phyloP scores from a whole-genome alignment of 805 yeast species.

The Brettanomyces nanus region DNA sequence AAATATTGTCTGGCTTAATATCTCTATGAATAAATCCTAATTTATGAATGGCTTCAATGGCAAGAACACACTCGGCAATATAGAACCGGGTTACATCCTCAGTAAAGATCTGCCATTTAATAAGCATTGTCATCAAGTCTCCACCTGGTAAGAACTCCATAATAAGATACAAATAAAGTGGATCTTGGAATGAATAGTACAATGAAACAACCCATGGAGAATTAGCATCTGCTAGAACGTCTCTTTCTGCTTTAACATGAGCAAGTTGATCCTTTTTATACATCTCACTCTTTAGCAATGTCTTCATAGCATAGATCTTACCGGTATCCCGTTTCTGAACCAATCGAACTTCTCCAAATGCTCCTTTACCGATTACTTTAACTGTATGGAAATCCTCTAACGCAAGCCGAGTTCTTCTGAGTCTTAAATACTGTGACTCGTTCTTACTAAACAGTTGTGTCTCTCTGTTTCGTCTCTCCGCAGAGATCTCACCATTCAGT shows the following conservation, averaged over 20 bases:
- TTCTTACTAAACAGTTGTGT: constrained; percentile 76
- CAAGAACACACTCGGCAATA: constrained; percentile 93
- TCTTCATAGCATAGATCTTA: constrained; percentile 90
- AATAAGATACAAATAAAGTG: constrained; percentile 63
- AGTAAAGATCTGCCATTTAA: constrained; percentile 87
- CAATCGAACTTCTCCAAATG: constrained; percentile 93
- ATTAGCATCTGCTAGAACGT: constrained; percentile 84
- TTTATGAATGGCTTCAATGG: constrained; percentile 89
- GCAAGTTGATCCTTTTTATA: constrained; percentile 90
- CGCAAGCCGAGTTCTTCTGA: constrained; percentile 75
- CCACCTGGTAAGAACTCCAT: constrained; percentile 85
- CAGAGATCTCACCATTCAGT: constrained; percentile 63
- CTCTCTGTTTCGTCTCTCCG: constrained; percentile 79
- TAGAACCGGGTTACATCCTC: constrained; percentile 90
- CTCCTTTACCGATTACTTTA: constrained; percentile 91
- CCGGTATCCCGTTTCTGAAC: constrained; percentile 93
- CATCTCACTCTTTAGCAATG: constrained; percentile 85
- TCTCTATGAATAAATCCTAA: constrained; percentile 94
- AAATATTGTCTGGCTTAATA: constrained; percentile 91
- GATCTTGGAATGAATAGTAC: constrained; percentile 75
- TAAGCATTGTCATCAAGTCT: constrained; percentile 89
- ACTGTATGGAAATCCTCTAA: constrained; percentile 83
- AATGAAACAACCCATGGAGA: constrained; percentile 85
- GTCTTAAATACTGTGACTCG: constrained; percentile 78
- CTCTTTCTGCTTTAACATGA: constrained; percentile 93